Evolutionary conservation across 306 rosid species (phyloP).

Genomic region (Castanea crenata): DNA sequence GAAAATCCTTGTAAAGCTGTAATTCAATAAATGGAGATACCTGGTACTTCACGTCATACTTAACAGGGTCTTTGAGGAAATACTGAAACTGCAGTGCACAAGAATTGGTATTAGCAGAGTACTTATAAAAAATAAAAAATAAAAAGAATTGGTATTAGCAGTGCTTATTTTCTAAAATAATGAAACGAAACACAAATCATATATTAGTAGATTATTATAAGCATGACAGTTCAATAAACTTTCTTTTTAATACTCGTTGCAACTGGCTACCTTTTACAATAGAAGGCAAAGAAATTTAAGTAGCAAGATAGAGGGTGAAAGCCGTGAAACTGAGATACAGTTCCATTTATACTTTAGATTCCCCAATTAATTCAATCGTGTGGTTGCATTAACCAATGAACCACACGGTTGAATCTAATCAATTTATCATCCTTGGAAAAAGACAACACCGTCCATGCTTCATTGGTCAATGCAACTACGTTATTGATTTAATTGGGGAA

Average conservation of each 20-base stretch:
- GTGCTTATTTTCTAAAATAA: not conserved
- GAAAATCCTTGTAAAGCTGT: not conserved
- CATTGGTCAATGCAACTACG: too few species aligned
- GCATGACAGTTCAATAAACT: too few species aligned
- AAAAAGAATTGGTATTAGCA: not conserved
- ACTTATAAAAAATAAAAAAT: not conserved
- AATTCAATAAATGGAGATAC: constrained; percentile 16
- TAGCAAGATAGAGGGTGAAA: too few species aligned
- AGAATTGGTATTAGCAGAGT: constrained; percentile 1
- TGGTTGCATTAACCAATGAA: too few species aligned
- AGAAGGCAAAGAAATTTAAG: not conserved
- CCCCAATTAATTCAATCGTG: too few species aligned
- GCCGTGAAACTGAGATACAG: too few species aligned
- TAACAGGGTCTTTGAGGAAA: constrained; percentile 64
- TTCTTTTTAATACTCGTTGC: not conserved
- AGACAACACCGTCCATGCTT: too few species aligned
- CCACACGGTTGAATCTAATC: too few species aligned
- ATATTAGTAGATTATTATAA: not conserved
- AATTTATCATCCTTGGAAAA: too few species aligned
- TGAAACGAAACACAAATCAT: not conserved
- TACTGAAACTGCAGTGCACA: constrained; percentile 42
- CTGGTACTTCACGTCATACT: constrained; percentile 66
- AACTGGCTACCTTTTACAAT: too few species aligned
- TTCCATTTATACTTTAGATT: too few species aligned
- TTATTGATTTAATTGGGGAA: too few species aligned